These are phyloP conservation scores for Digitaria exilis DNA, from an alignment of 202 grass and related monocot species.

Conservation along the genomic window DNA sequence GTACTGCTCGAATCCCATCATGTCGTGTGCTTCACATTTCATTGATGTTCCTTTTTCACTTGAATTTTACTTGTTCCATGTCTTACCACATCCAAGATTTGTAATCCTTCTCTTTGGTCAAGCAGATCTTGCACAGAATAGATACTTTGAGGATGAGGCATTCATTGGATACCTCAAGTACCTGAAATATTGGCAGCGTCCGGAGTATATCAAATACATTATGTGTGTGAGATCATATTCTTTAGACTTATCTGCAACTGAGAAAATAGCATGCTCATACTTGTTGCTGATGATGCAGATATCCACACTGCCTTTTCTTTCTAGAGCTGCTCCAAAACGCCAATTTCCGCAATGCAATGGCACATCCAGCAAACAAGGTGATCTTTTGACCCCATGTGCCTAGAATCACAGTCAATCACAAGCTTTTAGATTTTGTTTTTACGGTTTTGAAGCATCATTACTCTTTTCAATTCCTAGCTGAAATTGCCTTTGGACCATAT, in stretches of 20 bases:
- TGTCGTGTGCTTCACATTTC: neutral
- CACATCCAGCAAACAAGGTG: constrained; percentile 98
- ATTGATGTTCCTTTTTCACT: neutral
- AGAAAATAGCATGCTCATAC: neutral
- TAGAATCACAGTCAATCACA: constrained; percentile 5
- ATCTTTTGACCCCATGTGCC: constrained; percentile 6
- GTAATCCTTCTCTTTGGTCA: constrained; percentile 1
- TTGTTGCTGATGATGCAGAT: constrained; percentile 47
- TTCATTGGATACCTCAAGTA: constrained; percentile 95
- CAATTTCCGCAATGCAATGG: too few relatives aligned
- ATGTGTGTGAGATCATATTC: constrained; percentile 60
- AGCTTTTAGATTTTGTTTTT: neutral
- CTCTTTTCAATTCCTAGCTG: neutral
- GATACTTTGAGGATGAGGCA: constrained; percentile 93
- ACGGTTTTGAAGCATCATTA: neutral
- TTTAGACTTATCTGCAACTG: neutral
- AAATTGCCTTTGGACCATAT: neutral
- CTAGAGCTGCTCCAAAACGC: constrained; percentile 97
- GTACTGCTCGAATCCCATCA: neutral
- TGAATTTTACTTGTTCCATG: neutral
- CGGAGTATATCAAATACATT: constrained; percentile 94
- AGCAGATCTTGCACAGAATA: constrained; percentile 94
- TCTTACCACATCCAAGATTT: neutral
- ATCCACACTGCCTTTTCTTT: constrained; percentile 99
- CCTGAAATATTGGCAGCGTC: constrained; percentile 86